Evolutionary conservation across 2,329 filamentous ascomycete species (phyloP), one percentile per base, ranked within the genome.

Genomic region (Raffaelea arxii): DNA sequence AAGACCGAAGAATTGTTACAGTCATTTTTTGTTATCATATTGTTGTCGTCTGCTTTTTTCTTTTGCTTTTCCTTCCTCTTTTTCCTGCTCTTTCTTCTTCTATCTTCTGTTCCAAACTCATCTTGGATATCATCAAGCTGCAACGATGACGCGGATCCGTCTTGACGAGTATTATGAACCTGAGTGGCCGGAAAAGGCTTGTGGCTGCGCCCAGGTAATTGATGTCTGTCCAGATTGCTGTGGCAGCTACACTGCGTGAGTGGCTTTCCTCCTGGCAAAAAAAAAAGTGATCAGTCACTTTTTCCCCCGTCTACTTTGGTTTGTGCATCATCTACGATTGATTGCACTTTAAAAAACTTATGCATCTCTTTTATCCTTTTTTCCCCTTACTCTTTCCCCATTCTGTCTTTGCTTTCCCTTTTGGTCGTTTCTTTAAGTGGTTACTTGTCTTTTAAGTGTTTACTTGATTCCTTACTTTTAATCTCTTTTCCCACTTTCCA

Each of bases 161-260:
- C 10, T 41, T 9, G 49, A 50, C 27, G 52, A 54, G 12, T 51
- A 53, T 37, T 51, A 32, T 54, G 25, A n/a, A n/a, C 47, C 45
- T 18, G 51, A 51, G 4, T 54, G 49, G 49, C 47, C 51, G 4
- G 36, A 16, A 10, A 53, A 49, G 18, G 25, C 37, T 22, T 54
- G 52, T 18, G 52, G 52, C 3, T 54, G 52, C 10, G 14, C 41
- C 2, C 51, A 48, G 30, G 27, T 54, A 10, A 53, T 54, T 25
- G 51, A 50, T 14, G 41, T 39, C 1, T 54, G 52, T 39, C 24
- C 43, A 2, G 37, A 50, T 38, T 54, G 52, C 45, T 49, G 49
- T 14, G 52, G 52, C 12, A 54, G 52, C 45, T 54, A 46, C 12
- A 40, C 41, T 6, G 48, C 44, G 52, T 54, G 23, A 35, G 52